These are phyloP conservation scores for Sporormia fimetaria DNA, from an alignment of 495 filamentous ascomycete genomes.

Conservation along the genomic window DNA sequence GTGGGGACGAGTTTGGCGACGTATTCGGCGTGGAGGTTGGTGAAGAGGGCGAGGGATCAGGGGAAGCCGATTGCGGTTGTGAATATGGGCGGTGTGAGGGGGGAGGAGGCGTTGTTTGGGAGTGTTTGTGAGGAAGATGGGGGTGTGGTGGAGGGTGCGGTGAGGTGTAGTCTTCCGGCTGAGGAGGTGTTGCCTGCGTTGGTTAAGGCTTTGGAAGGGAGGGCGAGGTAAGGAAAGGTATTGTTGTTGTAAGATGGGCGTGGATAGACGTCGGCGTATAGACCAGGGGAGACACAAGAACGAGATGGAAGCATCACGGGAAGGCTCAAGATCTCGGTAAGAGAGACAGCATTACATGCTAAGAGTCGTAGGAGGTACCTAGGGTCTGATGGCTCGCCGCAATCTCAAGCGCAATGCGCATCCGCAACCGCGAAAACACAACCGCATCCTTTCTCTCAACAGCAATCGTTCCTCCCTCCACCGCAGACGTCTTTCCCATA, in stretches of 20 bases:
- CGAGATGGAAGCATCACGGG: too few species aligned
- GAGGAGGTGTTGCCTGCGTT: conserved; percentile 28
- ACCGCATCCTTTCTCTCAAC: too few species aligned
- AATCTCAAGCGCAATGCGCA: too few species aligned
- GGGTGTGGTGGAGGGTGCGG: conserved; percentile 19
- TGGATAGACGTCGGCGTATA: neutral
- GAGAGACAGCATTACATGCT: too few species aligned
- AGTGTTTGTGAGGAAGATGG: conserved; percentile 16
- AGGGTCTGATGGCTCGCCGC: too few species aligned
- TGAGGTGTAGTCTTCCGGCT: conserved; percentile 26
- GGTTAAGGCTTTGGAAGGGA: conserved; percentile 21
- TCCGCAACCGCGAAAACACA: too few species aligned
- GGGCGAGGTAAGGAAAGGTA: conserved; percentile 1
- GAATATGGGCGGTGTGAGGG: conserved; percentile 35
- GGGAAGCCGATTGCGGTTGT: conserved; percentile 63
- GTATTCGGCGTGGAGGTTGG: conserved; percentile 86
- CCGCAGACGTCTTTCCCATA: too few species aligned
- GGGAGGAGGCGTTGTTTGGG: conserved; percentile 31
- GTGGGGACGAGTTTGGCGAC: conserved; percentile 85
- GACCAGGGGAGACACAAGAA: too few species aligned
- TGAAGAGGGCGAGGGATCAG: conserved; percentile 65
- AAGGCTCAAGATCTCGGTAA: too few species aligned
- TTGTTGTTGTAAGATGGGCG: neutral
- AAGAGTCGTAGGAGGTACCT: too few species aligned
- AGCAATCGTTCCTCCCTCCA: too few species aligned